Base-by-base conservation (phyloP, 106 monocot species). In the Phalaenopsis aphrodite region DNA sequence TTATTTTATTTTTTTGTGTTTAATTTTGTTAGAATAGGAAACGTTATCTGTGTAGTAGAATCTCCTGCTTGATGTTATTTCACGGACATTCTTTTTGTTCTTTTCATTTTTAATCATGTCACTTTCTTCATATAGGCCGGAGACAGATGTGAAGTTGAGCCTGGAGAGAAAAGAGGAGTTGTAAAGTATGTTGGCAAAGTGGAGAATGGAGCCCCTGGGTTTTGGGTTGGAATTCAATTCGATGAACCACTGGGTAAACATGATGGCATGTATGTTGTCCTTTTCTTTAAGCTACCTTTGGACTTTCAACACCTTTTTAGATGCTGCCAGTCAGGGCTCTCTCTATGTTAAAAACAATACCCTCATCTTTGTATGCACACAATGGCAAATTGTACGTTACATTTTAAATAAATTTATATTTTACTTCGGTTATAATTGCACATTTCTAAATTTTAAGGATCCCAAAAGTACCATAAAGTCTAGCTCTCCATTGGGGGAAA, bases 231-330 rank as follows among this genome's bases (percentile, higher is more conserved):
- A 56, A 56, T 99, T 77, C 93, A 99, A 68, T 93, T 91, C 83
- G 99, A 99, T 78, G 99, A 99, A 82, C 99, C 99, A 56, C 84
- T 99, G 11, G 99, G 99, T 39, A 99, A 95, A 84, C 88, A 99
- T 78, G 93, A 99, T 83, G 99, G 98, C 81, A 88, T 79, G 98
- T 95, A 90, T 41, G 94, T 87, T 8, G 16, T 17, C 11, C 67
- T 76, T 43, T 45, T 74, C 41, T 41, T 74, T 24, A 10, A 23
- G 24, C 76, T 49, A 16, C 76, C 15, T 76, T 49, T 76, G 46
- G 24, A 49, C 24, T 19, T 75, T 46, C 46, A 6, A 49, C 11
- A 52, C 0, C 7, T 42, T 74, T 5, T 8, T 74, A n/a, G 71
- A 45, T 74, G 1, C 43, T 43, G 6, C 43, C 5, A 2, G 45